These are phyloP conservation scores for Metschnikowia noctiluminum DNA, from an alignment of 805 yeast species.

Conservation along the genomic window DNA sequence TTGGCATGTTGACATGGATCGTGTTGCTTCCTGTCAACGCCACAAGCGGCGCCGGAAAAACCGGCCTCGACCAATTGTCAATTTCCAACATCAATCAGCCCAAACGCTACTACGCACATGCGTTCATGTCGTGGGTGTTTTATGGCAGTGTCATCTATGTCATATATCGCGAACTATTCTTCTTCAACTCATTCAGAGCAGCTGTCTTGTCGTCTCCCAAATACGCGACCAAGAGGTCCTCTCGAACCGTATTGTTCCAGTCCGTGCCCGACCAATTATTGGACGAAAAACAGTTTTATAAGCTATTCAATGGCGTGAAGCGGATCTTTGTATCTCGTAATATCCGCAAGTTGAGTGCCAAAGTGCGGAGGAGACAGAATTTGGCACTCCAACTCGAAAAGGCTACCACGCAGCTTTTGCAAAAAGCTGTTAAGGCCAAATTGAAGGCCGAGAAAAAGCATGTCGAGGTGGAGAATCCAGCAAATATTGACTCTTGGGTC, in stretches of 20 bases:
- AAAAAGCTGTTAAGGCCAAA: conserved; percentile 60
- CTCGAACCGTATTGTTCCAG: conserved; percentile 81
- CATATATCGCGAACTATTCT: conserved; percentile 78
- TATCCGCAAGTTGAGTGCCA: conserved; percentile 48
- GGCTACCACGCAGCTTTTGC: conserved; percentile 58
- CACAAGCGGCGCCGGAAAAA: conserved; percentile 54
- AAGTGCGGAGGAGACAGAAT: conserved; percentile 56
- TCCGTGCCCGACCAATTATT: conserved; percentile 74
- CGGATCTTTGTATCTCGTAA: conserved; percentile 78
- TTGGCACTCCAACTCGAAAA: conserved; percentile 63
- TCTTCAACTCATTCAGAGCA: conserved; percentile 70
- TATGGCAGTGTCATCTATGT: conserved; percentile 68
- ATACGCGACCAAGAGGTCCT: conserved; percentile 68
- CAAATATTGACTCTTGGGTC: conserved; percentile 54
- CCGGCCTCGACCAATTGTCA: conserved; percentile 73
- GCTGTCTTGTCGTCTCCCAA: conserved; percentile 79
- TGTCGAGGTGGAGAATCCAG: conserved; percentile 20
- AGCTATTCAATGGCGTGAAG: conserved; percentile 78
- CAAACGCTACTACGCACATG: conserved; percentile 81
- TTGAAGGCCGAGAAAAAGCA: conserved; percentile 68
- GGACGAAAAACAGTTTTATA: conserved; percentile 67
- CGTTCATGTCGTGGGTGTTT: conserved; percentile 73
- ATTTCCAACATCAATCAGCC: conserved; percentile 66
- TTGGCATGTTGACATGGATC: conserved; percentile 53
- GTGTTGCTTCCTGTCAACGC: conserved; percentile 84